Evolutionary conservation across 2,329 filamentous ascomycete genomes (phyloP), one percentile per base, ranked within the genome.

Genomic region (Hysterium pulicare): DNA sequence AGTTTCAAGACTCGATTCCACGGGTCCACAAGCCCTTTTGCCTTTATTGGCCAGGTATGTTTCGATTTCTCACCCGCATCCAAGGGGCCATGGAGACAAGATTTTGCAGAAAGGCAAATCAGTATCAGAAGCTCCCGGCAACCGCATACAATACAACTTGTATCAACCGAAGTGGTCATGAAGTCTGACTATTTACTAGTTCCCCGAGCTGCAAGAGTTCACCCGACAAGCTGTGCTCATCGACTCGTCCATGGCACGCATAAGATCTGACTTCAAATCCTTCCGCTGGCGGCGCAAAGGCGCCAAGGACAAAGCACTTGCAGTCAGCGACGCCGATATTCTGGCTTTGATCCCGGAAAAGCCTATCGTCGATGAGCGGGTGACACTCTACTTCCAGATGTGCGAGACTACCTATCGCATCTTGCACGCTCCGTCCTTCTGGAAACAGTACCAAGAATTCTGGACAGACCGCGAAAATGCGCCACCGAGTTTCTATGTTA

Each of bases 361-460:
- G 38, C 47, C 40, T 13, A 52, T 63, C 15, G 59, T 72, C 1
- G 74, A 79, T 42, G 28, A 50, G 10, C 67, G 74, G 55, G 65
- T 69, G 5, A 44, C 54, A 1, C 48, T 73, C 0, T 82, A 82
- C 55, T 71, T 79, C 33, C 56, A 58, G 2, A 72, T 62, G 0
- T 79, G 76, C 44, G 78, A 79, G 45, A 70, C 67, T 1, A 67
- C 69, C 0, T 71, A 78, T 39, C 71, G 76, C 3, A 73, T 82
- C 33, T 54, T 82, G 0, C 78, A 82, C 41, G 55, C 65, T 4
- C 76, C 77, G 0, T 72, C 68, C 0, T 82, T 81, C 45, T 70
- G 69, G 67, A 49, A 61, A 16, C 71, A 78, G 6, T 81, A 79
- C 48, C 45, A 62, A 3, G 55, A 40, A 1, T 75, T 74, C 46